Conservation (phyloP, 2,329 filamentous ascomycete genomes). For the Elsinoe perseae region DNA sequence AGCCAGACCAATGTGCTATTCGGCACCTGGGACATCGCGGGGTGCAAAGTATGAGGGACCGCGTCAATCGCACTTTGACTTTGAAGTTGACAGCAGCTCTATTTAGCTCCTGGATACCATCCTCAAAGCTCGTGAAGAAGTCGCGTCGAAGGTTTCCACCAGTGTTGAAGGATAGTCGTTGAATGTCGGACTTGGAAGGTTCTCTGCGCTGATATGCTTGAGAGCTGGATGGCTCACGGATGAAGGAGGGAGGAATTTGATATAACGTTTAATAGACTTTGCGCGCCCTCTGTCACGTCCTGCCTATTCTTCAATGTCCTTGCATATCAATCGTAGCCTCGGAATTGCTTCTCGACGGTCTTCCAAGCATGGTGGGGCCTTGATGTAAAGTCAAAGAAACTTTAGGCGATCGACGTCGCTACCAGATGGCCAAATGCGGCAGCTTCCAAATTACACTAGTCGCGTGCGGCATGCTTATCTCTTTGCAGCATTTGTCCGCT, state of each 20-base stretch:
- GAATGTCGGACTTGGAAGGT: background rate
- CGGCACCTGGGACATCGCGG: slow-evolving; percentile 59
- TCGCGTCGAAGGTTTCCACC: background rate
- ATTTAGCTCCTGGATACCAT: background rate
- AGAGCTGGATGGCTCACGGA: background rate
- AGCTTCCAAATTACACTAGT: background rate
- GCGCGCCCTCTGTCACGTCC: no score
- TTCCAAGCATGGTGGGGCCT: background rate
- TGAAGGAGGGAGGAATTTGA: no score
- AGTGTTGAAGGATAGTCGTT: background rate
- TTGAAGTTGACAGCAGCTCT: background rate
- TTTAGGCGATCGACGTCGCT: slow-evolving; percentile 4
- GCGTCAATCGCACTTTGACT: no score
- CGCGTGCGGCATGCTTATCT: background rate
- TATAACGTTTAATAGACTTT: no score
- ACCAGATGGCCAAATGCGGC: background rate
- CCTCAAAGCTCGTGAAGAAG: background rate
- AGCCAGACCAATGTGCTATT: slow-evolving; percentile 93
- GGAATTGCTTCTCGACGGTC: no score
- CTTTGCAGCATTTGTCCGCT: background rate
- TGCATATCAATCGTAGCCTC: no score
- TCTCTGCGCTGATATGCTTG: background rate
- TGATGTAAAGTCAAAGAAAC: background rate
- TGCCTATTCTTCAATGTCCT: no score
- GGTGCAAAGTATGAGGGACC: background rate